A percentile compares a stretch with the other conserved stretches of the same genome.
Conservation (phyloP, 2,329 filamentous ascomycete species). For the Alternaria viburni region DNA sequence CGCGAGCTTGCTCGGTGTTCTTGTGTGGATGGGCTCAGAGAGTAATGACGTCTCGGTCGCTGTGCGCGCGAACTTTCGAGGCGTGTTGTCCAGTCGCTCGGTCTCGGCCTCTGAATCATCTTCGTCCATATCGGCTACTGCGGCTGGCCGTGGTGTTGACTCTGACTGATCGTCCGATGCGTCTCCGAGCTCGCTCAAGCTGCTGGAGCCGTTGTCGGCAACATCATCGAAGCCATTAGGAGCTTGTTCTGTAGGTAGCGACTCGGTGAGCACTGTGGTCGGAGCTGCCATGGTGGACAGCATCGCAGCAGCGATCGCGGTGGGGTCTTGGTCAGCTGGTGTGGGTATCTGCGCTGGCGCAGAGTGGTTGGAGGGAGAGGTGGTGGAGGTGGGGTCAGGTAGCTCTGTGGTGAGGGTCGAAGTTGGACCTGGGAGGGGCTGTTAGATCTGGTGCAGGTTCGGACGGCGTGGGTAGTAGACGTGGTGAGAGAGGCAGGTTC, state of each 20-base stretch:
- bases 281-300: constrained; percentile 34
- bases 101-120: constrained; percentile 89
- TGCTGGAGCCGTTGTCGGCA: constrained; percentile 74
- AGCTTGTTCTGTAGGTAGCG: constrained; percentile 16
- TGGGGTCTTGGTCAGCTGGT: constrained; percentile 17
- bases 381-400: constrained; percentile 47
- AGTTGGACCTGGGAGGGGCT: constrained; percentile 17
- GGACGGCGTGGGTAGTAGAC: not conserved
- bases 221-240: constrained; percentile 53
- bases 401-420: constrained; percentile 18
- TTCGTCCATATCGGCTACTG: constrained; percentile 53
- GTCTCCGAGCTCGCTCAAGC: constrained; percentile 87
- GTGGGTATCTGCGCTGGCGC: constrained; percentile 23
- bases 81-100: constrained; percentile 89
- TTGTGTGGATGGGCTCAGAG: constrained; percentile 41
- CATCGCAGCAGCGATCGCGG: constrained; percentile 26
- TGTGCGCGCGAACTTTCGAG: constrained; percentile 63
- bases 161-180: constrained; percentile 67
- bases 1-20: constrained; percentile 47
- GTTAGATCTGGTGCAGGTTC: constrained; percentile 5
- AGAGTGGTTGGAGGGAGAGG: constrained; percentile 51
- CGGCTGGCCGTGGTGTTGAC: constrained; percentile 34
- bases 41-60: constrained; percentile 42
- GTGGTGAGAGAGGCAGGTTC: constrained; percentile 9
- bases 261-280: constrained; percentile 21